Percentiles rank a stretch among this genome's conserved stretches.
Evolutionary conservation across 2,329 filamentous ascomycete species (phyloP).

Genomic region (Onygenales sp.): DNA sequence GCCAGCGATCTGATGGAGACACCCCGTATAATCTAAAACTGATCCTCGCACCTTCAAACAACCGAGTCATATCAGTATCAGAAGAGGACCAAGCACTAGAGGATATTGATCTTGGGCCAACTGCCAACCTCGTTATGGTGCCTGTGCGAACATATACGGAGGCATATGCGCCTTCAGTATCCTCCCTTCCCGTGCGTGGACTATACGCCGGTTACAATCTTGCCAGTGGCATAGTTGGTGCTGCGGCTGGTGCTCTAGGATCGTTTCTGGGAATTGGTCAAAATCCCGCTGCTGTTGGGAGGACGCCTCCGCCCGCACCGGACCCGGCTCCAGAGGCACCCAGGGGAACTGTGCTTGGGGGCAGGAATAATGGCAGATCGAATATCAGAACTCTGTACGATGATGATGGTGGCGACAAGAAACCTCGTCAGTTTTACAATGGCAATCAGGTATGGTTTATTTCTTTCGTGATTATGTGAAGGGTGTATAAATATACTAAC

Average conservation of each 20-base stretch:
- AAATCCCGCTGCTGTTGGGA: slow-evolving; percentile 9
- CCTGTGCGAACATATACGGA: slow-evolving; percentile 55
- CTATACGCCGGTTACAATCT: slow-evolving; percentile 32
- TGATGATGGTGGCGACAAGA: slow-evolving; percentile 43
- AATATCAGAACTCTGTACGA: slow-evolving; percentile 47
- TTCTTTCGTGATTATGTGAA: no score
- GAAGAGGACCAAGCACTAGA: slow-evolving; percentile 63
- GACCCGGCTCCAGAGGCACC: slow-evolving; percentile 2
- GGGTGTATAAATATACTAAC: no score
- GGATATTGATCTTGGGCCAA: slow-evolving; percentile 65
- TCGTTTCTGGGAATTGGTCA: slow-evolving; percentile 34
- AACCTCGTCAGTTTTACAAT: slow-evolving; percentile 71
- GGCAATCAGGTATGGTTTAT: slow-evolving; percentile 66
- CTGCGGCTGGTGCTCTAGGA: slow-evolving; percentile 34
- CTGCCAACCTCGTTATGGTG: slow-evolving; percentile 72
- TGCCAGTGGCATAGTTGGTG: slow-evolving; percentile 33
- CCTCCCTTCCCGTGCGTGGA: slow-evolving; percentile 33
- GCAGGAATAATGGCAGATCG: slow-evolving; percentile 15
- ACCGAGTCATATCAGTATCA: slow-evolving; percentile 59
- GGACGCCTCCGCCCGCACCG: slow-evolving; percentile 3
- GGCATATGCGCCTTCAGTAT: slow-evolving; percentile 42
- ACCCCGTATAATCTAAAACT: slow-evolving; percentile 75
- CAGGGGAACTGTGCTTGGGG: slow-evolving; percentile 9
- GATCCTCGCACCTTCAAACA: slow-evolving; percentile 69
- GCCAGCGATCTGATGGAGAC: slow-evolving; percentile 45